Conservation (phyloP, 495 filamentous ascomycete species). For the Neurospora tetraspora region DNA sequence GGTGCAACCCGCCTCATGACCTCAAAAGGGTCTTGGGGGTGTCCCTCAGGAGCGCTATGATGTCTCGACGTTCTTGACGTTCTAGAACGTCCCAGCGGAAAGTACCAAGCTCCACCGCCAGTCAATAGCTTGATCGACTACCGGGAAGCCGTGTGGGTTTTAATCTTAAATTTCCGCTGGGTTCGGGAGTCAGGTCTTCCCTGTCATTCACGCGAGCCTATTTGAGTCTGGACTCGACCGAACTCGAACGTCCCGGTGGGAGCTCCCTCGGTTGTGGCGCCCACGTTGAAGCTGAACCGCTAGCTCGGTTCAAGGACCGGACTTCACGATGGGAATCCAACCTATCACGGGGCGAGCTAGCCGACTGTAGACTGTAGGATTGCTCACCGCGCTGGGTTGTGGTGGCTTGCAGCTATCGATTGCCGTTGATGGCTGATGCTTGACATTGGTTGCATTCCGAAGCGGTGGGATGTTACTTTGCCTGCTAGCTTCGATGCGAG, state of each 20-base stretch:
- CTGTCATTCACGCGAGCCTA: background rate
- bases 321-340: background rate
- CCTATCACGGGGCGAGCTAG: background rate
- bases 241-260: background rate
- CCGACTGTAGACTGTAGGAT: background rate
- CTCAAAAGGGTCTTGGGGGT: rapidly evolving
- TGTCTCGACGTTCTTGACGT: background rate
- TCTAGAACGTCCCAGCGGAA: background rate
- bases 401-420: background rate
- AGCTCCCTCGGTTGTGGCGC: background rate
- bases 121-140: background rate
- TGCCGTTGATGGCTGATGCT: background rate
- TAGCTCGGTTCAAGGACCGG: background rate
- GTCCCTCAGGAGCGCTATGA: background rate
- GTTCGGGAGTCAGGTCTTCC: background rate
- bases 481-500: background rate
- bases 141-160: background rate
- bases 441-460: background rate
- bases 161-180: background rate
- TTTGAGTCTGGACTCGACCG: background rate
- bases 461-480: background rate
- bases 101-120: background rate
- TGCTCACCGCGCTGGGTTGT: background rate
- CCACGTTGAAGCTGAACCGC: background rate
- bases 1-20: background rate